Percentiles rank a stretch among this genome's conserved stretches.
Evolutionary conservation across 2,329 filamentous ascomycete genomes (phyloP).

Genomic region (Paecilomyces niveus): DNA sequence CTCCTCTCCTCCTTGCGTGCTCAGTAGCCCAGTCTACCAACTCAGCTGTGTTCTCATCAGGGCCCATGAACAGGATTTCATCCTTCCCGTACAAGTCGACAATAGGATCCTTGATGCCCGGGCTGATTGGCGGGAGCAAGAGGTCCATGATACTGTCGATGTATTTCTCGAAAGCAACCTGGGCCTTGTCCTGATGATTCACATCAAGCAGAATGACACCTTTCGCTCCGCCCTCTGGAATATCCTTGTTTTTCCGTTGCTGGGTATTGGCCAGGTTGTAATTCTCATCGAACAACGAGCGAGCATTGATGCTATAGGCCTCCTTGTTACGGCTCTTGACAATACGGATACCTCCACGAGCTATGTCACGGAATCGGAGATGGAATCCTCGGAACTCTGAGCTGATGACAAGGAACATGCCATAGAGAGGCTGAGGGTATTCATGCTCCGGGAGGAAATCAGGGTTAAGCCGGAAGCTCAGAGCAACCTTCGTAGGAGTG

Average conservation of each 20-base stretch:
- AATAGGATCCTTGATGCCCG: slow-evolving; percentile 97
- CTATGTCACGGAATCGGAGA: slow-evolving; percentile 92
- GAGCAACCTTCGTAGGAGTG: slow-evolving; percentile 94
- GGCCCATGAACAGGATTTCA: slow-evolving; percentile 97
- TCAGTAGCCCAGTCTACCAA: slow-evolving; percentile 98
- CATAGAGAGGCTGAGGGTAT: slow-evolving; percentile 88
- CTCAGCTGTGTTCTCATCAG: slow-evolving; percentile 97
- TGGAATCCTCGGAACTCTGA: slow-evolving; percentile 97
- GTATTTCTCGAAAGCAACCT: slow-evolving; percentile 96
- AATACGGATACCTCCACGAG: slow-evolving; percentile 93
- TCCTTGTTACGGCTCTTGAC: slow-evolving; percentile 97
- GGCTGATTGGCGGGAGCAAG: slow-evolving; percentile 78
- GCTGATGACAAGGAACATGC: slow-evolving; percentile 98
- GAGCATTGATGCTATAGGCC: slow-evolving; percentile 91
- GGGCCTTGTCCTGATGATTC: slow-evolving; percentile 86
- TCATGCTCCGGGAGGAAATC: slow-evolving; percentile 81
- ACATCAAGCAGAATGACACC: slow-evolving; percentile 92
- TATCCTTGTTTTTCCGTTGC: slow-evolving; percentile 99
- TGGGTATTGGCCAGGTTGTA: slow-evolving; percentile 97
- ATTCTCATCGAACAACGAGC: slow-evolving; percentile 96
- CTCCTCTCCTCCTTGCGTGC: slow-evolving; percentile 78
- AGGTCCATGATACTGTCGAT: slow-evolving; percentile 98
- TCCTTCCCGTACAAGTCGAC: slow-evolving; percentile 92
- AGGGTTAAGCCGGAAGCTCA: slow-evolving; percentile 84
- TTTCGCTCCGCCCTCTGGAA: slow-evolving; percentile 95